These are phyloP conservation scores for Cylindrotheca closterium DNA, from an alignment of 108 stramenopile species.

Conservation along the genomic window DNA sequence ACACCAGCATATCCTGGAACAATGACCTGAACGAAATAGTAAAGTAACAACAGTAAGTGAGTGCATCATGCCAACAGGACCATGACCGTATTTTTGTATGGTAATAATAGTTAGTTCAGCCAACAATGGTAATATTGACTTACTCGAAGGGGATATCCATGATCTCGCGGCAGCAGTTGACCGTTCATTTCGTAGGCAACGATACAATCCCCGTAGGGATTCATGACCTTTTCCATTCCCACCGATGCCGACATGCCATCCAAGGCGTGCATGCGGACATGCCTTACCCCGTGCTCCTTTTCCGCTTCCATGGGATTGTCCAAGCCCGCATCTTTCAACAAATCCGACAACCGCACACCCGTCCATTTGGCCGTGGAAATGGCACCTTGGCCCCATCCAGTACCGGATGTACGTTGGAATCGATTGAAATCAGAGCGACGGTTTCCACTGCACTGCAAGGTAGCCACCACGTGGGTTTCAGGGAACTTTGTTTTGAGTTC, in stretches of 20 bases:
- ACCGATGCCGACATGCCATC: slow-evolving; percentile 88
- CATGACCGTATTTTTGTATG: not conserved
- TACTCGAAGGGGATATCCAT: slow-evolving; percentile 92
- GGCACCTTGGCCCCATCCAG: slow-evolving; percentile 91
- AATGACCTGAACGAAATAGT: slow-evolving; percentile 41
- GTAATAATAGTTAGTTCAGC: not conserved
- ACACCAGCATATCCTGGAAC: slow-evolving; percentile 93
- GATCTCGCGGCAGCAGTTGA: slow-evolving; percentile 86
- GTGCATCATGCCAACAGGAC: not conserved
- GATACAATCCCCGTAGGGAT: slow-evolving; percentile 89
- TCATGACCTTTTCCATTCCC: slow-evolving; percentile 81
- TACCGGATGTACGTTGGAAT: slow-evolving; percentile 82
- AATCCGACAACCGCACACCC: slow-evolving; percentile 86
- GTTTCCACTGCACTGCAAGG: slow-evolving; percentile 98
- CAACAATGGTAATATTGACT: slow-evolving; percentile 1
- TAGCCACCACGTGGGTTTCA: slow-evolving; percentile 69
- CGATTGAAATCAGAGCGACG: slow-evolving; percentile 86
- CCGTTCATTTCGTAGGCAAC: slow-evolving; percentile 98
- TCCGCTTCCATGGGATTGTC: slow-evolving; percentile 56
- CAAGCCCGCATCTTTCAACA: slow-evolving; percentile 71
- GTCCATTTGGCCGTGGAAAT: slow-evolving; percentile 93
- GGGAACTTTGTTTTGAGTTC: slow-evolving; percentile 73
- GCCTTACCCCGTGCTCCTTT: slow-evolving; percentile 36
- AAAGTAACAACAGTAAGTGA: not conserved
- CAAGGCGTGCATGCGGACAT: slow-evolving; percentile 82